Evolutionary conservation across 2,329 filamentous ascomycete genomes (phyloP), one percentile per base, ranked within the genome.

Genomic region (Fusarium pseudonygamai): DNA sequence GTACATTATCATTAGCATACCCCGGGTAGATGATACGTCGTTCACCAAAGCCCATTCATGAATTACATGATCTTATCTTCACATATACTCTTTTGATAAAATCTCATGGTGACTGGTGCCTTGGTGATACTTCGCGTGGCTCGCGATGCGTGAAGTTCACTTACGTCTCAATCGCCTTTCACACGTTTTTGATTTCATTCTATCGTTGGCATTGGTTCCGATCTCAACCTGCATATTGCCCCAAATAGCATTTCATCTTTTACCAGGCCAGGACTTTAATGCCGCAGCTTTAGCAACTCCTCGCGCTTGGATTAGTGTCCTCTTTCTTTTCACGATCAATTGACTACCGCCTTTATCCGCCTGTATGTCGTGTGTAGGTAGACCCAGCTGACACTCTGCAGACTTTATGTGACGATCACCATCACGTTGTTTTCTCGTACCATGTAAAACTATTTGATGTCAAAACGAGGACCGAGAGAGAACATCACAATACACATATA

Each of bases 1-100:
- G 67, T 74, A 74, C 49, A 69, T 60, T 64, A 74, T 50, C 39
- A 69, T 37, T 74, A 74, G 72, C 71, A 74, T 74, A 74, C 67
- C 67, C 64, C 49, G 67, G 72, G 60, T 64, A 66, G 57, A 72
- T 58, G 67, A 68, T 37, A 43, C 58, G 50, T 57, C 61, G 43
- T 55, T 53, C 47, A 56, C 34, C n/a, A 43, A 37, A 30, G 49
- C 70, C 65, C 68, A 66, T 43, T 53, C 49, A 67, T 55, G 66
- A 73, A 62, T 73, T 40, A 40, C 66, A 71, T 61, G 57, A 63
- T 49, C 50, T 62, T 50, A 20, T 47, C 15, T 52, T 26, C 9
- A 43, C 30, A 15, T 59, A 30, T 20, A 24, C 47, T 22, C 32
- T 50, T 18, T 42, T 18, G 14, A 37, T 37, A 18, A 37, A 26